Base-by-base conservation (phyloP, 1,284 basidiomycete genomes). In the Cutaneotrichosporon dermatis region DNA sequence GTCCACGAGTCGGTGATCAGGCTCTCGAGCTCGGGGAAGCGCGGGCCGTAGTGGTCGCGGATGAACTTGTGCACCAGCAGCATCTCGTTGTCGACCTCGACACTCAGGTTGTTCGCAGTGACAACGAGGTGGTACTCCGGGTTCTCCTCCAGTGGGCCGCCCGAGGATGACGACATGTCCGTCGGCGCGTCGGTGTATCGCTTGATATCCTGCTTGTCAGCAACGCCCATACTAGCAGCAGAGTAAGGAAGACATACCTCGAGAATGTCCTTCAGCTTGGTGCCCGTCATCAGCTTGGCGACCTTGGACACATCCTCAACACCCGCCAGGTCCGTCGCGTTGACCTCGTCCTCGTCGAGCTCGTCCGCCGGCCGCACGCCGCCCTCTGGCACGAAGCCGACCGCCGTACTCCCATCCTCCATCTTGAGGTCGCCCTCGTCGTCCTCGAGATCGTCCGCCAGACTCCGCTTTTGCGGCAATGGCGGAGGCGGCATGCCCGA, bases 1-100 rank as follows among this genome's bases (percentile, higher is more conserved):
- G 94, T 92, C 62, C 86, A 83, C 2, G 96, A 90, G 69, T 96
- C 92, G 6, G 86, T 84, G 37, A 99, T 89, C 41, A 99, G 85
- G 68, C 95, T 90, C 75, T 98, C 96, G 16, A 99, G 85, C 71
- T 99, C 95, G 9, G 96, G 95, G 76, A 99, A 99, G 65, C 94
- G 91, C 25, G 90, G 85, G 1, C 89, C 86, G 76, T 99, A 99
- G 79, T 98, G 95, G 74, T 99, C 96, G 66, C 96, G 88, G 71
- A 99, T 96, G 82, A 97, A 99, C 88, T 99, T 99, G 82, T 99
- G 92, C 1, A 98, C 94, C 34, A 99, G 83, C 60, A 99, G 82
- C 59, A 97, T 91, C 77, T 99, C 96, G 70, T 99, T 99, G 78
- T 99, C 96, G 1, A 99, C 88, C 69, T 99, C 96, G 15, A 99